Base-by-base conservation (phyloP, 1,139 yeast species). In the Torulaspora pretoriensis region DNA sequence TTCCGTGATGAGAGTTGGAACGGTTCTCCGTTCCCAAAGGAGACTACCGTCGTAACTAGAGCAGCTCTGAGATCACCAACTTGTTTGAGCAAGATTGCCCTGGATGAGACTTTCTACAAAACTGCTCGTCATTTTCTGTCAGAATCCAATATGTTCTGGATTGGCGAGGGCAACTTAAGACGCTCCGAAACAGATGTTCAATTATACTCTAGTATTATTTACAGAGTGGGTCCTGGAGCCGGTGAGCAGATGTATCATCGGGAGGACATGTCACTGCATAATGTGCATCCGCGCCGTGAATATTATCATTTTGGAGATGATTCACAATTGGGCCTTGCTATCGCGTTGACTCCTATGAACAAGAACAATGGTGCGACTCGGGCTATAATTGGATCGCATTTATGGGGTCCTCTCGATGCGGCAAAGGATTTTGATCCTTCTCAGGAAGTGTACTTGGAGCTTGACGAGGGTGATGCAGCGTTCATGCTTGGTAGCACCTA, bases 401-500 rank as follows among this genome's bases (percentile, higher is more conserved):
- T 55, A 37, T 61, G 63, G 62, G 67, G 63, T 29, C 62, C 59
- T 13, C 55, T 52, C 25, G 57, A 63, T 38, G 51, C 52, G 12
- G 65, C 67, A 4, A 45, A 46, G 10, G 52, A 54, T 14, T 55
- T 53, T 9, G 59, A 60, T 65, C 74, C 71, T 42, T 65, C 73
- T 14, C 52, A 70, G 39, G 57, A 54, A 28, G 45, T 55, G 17
- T 55, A 61, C 33, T 57, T 59, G 17, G 65, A 63, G 45, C 46
- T 62, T 43, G 61, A 63, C 13, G 53, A 54, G 19, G 68, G 68
- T 13, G 68, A 64, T 43, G 59, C 55, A n/a, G 56, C 59, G 32
- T 58, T 64, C 42, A 58, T 64, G 63, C 54, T 64, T 13, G 66
- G 60, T 3, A 57, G 65, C 5, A 51, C 60, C 33, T 55, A 57